Base-by-base conservation (phyloP, 2,329 filamentous ascomycete species). In the Neoarthrinium moseri region DNA sequence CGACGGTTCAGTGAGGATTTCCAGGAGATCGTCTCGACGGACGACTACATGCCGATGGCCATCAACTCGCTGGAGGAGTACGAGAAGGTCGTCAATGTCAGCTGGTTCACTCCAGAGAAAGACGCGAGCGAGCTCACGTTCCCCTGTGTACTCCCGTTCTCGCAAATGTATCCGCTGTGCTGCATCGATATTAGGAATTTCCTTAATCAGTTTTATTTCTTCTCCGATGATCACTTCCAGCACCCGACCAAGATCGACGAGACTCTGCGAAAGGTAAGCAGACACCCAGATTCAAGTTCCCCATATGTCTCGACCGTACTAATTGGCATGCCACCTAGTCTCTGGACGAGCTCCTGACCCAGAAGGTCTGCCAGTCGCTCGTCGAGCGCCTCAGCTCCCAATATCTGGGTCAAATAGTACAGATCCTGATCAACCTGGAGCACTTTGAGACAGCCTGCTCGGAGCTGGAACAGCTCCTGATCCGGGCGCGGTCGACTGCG, bases 41-140 rank as follows among this genome's bases (percentile, higher is more conserved):
- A 99, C 64, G 94, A 99, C 67, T 99, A 99, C 68, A 99, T 99
- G 92, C 95, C 94, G 3, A 97, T 99, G 94, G 89, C 90, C 2
- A 95, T 97, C 64, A 89, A 91, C 58, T 91, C 87, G 17, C 69
- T 78, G 13, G 91, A 96, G 57, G 91, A 97, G 60, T 97, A 95
- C 62, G 89, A 95, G 58, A 96, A 96, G 60, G 92, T 99, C 27
- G 82, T 96, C 53, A 94, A 91, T 51, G 91, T 97, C 49, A 95
- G 88, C 69, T 99, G 92, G 92, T 97, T 96, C 65, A 86, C 81
- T 1, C 91, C 91, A 34, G 90, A 95, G 24, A 90, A 88, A 56
- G 72, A 84, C 15, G 71, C 80, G 23, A 83, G 91, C 49, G 83
- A 94, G 55, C 78, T 96, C 57, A 84, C 78, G 80, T 96, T 96